Conservation (phyloP, 2,329 filamentous ascomycete genomes). For the Gyromitra esculenta region DNA sequence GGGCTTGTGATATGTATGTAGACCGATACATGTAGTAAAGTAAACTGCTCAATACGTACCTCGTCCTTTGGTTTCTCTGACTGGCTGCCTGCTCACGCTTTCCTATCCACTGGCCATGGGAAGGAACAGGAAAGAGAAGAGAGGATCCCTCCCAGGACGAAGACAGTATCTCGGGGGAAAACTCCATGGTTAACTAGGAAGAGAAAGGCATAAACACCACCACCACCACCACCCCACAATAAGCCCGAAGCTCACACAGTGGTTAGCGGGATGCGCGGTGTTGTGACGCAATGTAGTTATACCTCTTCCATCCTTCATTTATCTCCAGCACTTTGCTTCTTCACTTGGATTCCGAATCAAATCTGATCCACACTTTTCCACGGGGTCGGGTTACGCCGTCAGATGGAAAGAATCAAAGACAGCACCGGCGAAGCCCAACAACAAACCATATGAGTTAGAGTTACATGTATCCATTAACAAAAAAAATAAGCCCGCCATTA, state of each 20-base stretch:
- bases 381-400: slow-evolving; percentile 43
- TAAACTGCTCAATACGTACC: slow-evolving; percentile 48
- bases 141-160: slow-evolving; percentile 25
- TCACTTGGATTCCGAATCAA: slow-evolving; percentile 32
- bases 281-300: slow-evolving; percentile 48
- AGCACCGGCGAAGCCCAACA: slow-evolving; percentile 33
- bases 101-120: neutral
- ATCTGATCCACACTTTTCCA: slow-evolving; percentile 47
- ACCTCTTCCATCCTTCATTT: slow-evolving; percentile 31
- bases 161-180: slow-evolving; percentile 28
- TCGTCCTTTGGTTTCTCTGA: slow-evolving; percentile 18
- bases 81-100: neutral
- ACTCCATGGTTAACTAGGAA: slow-evolving; percentile 32
- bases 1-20: slow-evolving; percentile 37
- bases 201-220: slow-evolving; percentile 29
- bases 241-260: slow-evolving; percentile 47
- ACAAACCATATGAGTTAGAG: slow-evolving; percentile 18
- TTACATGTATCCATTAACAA: slow-evolving; percentile 19
- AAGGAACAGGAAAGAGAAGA: slow-evolving; percentile 5
- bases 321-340: slow-evolving; percentile 32
- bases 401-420: slow-evolving; percentile 35
- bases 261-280: slow-evolving; percentile 46
- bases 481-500: neutral
- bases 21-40: slow-evolving; percentile 14
- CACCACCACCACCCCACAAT: slow-evolving; percentile 28